phyloP scores from a whole-genome alignment of 768 basidiomycete genomes.

The Lentinula lateritia region DNA sequence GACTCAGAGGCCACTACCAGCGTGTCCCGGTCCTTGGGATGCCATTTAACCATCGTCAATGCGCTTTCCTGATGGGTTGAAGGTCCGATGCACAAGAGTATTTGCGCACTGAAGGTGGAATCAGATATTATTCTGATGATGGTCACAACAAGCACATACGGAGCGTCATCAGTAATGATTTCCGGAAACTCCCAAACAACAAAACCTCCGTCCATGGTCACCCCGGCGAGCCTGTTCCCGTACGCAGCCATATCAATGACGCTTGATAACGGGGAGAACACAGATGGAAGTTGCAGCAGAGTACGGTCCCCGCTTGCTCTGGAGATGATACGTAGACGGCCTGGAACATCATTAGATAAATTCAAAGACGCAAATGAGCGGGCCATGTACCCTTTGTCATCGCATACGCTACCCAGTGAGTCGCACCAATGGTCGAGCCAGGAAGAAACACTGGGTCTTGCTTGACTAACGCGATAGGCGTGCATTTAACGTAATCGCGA shows the following conservation, averaged over 20 bases:
- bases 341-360: constrained; percentile 23
- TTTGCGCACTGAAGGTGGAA: constrained; percentile 43
- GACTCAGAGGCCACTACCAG: constrained; percentile 80
- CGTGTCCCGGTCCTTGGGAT: constrained; percentile 74
- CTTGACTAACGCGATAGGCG: constrained; percentile 83
- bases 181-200: constrained; percentile 87
- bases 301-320: constrained; percentile 86
- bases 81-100: constrained; percentile 68
- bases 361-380: background rate
- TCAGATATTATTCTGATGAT: background rate
- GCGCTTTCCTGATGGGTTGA: constrained; percentile 48
- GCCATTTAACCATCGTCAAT: constrained; percentile 84
- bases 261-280: constrained; percentile 57
- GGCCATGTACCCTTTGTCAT: constrained; percentile 68
- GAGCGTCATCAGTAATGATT: constrained; percentile 79
- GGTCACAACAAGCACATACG: constrained; percentile 44
- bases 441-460: constrained; percentile 81
- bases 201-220: constrained; percentile 85
- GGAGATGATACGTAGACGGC: constrained; percentile 84
- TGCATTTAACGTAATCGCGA: constrained; percentile 77
- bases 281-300: constrained; percentile 63
- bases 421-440: constrained; percentile 85
- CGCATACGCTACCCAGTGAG: constrained; percentile 89
- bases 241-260: constrained; percentile 85
- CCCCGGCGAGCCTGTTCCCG: constrained; percentile 76